Conservation (phyloP, 352 stramenopile genomes). For the Pythium biforme region DNA sequence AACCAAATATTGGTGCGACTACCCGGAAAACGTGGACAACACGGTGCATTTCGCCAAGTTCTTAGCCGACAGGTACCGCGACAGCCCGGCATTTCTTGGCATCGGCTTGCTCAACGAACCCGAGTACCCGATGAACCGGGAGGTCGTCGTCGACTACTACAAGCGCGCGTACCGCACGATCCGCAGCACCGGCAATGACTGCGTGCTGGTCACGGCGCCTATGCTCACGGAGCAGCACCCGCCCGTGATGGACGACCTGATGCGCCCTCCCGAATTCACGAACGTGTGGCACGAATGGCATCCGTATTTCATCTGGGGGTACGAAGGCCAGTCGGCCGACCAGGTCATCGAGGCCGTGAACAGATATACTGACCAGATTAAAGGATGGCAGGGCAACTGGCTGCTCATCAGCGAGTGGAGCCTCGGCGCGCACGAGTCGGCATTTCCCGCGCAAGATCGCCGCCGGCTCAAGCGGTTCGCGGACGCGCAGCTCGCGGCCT, state of each 20-base stretch:
- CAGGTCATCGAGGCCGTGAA: constrained; percentile 61
- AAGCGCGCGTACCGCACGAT: constrained; percentile 54
- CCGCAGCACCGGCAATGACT: constrained; percentile 50
- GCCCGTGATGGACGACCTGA: constrained; percentile 37
- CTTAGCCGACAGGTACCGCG: constrained; percentile 44
- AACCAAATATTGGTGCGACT: constrained; percentile 45
- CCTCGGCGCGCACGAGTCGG: constrained; percentile 52
- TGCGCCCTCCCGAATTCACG: constrained; percentile 37
- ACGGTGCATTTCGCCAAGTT: constrained; percentile 59
- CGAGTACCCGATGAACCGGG: constrained; percentile 46
- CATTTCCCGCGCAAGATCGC: constrained; percentile 54
- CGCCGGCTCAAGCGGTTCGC: constrained; percentile 49
- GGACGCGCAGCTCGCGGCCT: constrained; percentile 52
- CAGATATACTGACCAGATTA: constrained; percentile 53
- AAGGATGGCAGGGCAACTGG: constrained; percentile 64
- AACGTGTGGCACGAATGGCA: constrained; percentile 57
- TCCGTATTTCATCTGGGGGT: constrained; percentile 68
- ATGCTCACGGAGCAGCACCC: constrained; percentile 54
- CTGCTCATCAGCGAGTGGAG: constrained; percentile 86
- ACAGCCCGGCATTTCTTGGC: constrained; percentile 50
- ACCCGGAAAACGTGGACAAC: constrained; percentile 67
- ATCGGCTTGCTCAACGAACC: constrained; percentile 83
- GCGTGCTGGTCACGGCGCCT: constrained; percentile 49
- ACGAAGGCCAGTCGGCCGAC: constrained; percentile 49
- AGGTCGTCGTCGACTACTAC: constrained; percentile 59